These are phyloP conservation scores for Penicillium brevicompactum DNA, from an alignment of 2,329 filamentous ascomycete genomes.

Conservation along the genomic window DNA sequence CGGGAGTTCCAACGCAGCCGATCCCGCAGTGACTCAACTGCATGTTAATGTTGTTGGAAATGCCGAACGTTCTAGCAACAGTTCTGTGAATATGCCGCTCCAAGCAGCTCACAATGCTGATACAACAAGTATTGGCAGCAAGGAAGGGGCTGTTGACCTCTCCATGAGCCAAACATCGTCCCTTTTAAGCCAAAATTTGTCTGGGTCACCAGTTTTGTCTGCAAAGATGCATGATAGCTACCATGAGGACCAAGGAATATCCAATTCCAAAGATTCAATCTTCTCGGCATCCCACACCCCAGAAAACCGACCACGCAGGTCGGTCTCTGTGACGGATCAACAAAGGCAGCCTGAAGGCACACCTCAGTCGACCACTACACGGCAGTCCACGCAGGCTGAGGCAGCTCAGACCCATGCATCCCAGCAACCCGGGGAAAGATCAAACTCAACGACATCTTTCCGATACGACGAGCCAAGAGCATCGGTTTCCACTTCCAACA, in stretches of 20 bases:
- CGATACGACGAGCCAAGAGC: constrained; percentile 29
- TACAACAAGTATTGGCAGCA: constrained; percentile 30
- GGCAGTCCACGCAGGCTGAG: constrained; percentile 31
- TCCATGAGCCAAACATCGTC: constrained; percentile 35
- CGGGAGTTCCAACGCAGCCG: constrained; percentile 41
- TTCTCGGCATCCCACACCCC: constrained; percentile 19
- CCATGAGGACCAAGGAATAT: constrained; percentile 26
- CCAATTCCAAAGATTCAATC: constrained; percentile 25
- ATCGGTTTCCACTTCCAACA: constrained; percentile 32
- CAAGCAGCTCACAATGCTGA: constrained; percentile 34
- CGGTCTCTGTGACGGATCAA: constrained; percentile 24
- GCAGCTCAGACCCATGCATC: constrained; percentile 20
- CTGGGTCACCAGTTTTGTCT: constrained; percentile 38
- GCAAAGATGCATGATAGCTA: constrained; percentile 31
- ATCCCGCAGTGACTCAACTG: constrained; percentile 49
- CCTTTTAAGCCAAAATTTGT: constrained; percentile 29
- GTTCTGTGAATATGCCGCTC: constrained; percentile 34
- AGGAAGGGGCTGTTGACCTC: constrained; percentile 31
- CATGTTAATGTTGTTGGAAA: constrained; percentile 42
- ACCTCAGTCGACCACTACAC: constrained; percentile 22
- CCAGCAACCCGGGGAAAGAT: constrained; percentile 35
- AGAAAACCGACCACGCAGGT: constrained; percentile 27
- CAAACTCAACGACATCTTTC: constrained; percentile 35
- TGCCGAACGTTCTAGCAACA: constrained; percentile 30
- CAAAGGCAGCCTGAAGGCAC: constrained; percentile 32